phyloP scores from a whole-genome alignment of 345 rosid species.

The Boechera divaricarpa region DNA sequence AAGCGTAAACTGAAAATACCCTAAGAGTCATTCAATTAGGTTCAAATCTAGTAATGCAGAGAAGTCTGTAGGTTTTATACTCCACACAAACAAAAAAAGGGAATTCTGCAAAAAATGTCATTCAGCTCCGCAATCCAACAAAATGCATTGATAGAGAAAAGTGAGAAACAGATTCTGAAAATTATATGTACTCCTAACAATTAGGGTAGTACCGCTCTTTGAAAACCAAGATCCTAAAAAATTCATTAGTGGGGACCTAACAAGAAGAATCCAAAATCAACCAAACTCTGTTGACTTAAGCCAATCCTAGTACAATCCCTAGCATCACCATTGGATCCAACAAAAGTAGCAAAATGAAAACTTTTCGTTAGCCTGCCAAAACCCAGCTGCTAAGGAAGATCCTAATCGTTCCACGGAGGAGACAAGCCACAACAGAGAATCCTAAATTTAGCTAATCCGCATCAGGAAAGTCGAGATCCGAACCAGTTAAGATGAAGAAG shows the following conservation, averaged over 20 bases:
- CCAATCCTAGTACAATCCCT: slow-evolving; percentile 40
- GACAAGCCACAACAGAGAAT: slow-evolving; percentile 5
- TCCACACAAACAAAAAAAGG: not conserved
- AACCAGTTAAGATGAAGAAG: not conserved
- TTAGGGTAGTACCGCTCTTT: slow-evolving; percentile 29
- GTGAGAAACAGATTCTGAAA: not conserved
- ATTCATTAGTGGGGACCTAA: slow-evolving; percentile 43
- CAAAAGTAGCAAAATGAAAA: slow-evolving; percentile 19
- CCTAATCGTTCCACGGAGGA: not conserved
- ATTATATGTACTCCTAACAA: slow-evolving; percentile 11
- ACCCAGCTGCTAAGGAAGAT: slow-evolving; percentile 13
- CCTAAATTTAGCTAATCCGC: not conserved
- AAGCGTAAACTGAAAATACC: not conserved
- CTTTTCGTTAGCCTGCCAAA: slow-evolving; percentile 10
- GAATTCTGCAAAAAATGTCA: slow-evolving; percentile 4
- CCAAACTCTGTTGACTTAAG: slow-evolving; percentile 27
- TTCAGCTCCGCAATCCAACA: slow-evolving; percentile 39
- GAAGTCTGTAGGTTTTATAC: not conserved
- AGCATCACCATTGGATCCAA: slow-evolving; percentile 16
- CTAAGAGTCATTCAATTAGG: slow-evolving; percentile 5
- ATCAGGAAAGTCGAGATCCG: slow-evolving; percentile 22
- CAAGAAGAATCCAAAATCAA: slow-evolving; percentile 35
- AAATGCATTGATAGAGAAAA: slow-evolving; percentile 25
- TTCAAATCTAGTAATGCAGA: slow-evolving; percentile 18
- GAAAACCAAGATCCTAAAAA: slow-evolving; percentile 28